These are phyloP conservation scores for Mortierella sp. DNA, from an alignment of 371 early-diverging fungal genomes.

Conservation along the genomic window DNA sequence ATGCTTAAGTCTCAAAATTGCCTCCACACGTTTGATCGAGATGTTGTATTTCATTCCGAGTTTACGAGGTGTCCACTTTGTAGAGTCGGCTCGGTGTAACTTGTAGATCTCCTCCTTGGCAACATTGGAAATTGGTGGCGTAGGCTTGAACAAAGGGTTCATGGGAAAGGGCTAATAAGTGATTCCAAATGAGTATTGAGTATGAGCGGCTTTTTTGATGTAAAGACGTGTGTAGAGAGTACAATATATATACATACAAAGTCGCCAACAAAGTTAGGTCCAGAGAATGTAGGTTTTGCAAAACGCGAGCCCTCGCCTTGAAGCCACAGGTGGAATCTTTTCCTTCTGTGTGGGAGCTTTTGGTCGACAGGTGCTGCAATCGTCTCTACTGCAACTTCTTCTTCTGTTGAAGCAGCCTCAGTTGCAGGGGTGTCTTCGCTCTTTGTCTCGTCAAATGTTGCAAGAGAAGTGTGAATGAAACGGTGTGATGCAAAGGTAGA, in stretches of 20 bases:
- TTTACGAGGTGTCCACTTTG: slow-evolving; percentile 76
- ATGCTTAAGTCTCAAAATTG: slow-evolving; percentile 89
- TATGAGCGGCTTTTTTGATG: not conserved
- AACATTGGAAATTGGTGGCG: slow-evolving; percentile 81
- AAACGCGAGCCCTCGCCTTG: slow-evolving; percentile 39
- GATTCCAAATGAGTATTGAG: too few relatives aligned
- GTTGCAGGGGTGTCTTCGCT: slow-evolving; percentile 1
- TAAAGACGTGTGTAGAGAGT: not conserved
- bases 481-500: slow-evolving; percentile 24
- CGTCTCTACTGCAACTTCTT: slow-evolving; percentile 9
- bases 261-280: slow-evolving; percentile 52
- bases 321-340: slow-evolving; percentile 51
- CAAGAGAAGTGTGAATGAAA: slow-evolving; percentile 32
- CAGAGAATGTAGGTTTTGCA: slow-evolving; percentile 35
- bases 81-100: slow-evolving; percentile 70
- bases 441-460: slow-evolving; percentile 24
- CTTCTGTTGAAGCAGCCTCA: not conserved
- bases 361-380: slow-evolving; percentile 6
- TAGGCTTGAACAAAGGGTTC: slow-evolving; percentile 88
- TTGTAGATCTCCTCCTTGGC: slow-evolving; percentile 81
- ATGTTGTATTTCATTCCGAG: slow-evolving; percentile 81
- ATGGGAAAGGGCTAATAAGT: slow-evolving; percentile 84
- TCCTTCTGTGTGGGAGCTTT: slow-evolving; percentile 50
- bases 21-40: slow-evolving; percentile 90
- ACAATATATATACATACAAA: slow-evolving; percentile 12